These are phyloP conservation scores for Leonotis leonurus DNA, from an alignment of 257 asterid genomes.

Conservation along the genomic window DNA sequence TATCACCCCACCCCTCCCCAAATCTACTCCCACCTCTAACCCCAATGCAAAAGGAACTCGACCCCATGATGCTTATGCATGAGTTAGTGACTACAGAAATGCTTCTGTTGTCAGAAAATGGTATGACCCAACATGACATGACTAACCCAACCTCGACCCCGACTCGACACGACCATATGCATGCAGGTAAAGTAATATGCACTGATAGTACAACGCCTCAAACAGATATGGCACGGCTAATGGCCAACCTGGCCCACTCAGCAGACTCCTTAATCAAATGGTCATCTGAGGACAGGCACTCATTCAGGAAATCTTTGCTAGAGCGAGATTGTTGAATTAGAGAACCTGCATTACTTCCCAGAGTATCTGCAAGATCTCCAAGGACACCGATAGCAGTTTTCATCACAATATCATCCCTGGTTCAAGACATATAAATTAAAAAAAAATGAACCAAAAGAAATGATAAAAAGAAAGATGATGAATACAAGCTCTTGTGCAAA, in stretches of 20 bases:
- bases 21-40: slow-evolving; percentile 6
- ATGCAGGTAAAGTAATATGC: slow-evolving; percentile 56
- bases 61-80: slow-evolving; percentile 61
- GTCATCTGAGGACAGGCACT: slow-evolving; percentile 84
- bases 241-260: slow-evolving; percentile 95
- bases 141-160: slow-evolving; percentile 44
- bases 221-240: slow-evolving; percentile 79
- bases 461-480: background rate
- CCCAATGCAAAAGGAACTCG: slow-evolving; percentile 30
- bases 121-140: slow-evolving; percentile 45
- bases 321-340: slow-evolving; percentile 75
- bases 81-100: slow-evolving; percentile 60
- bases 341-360: slow-evolving; percentile 79
- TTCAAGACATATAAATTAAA: background rate
- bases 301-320: slow-evolving; percentile 78
- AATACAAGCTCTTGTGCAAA: background rate
- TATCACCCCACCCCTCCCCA: slow-evolving; percentile 5
- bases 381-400: slow-evolving; percentile 90
- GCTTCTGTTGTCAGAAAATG: slow-evolving; percentile 50
- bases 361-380: slow-evolving; percentile 89
- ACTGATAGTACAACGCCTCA: slow-evolving; percentile 42
- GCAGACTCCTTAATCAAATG: slow-evolving; percentile 89
- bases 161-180: slow-evolving; percentile 82
- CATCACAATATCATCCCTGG: slow-evolving; percentile 92
- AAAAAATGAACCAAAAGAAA: background rate